Evolutionary conservation across 2,329 filamentous ascomycete species (phyloP).

Genomic region (Kalmusia sp.): DNA sequence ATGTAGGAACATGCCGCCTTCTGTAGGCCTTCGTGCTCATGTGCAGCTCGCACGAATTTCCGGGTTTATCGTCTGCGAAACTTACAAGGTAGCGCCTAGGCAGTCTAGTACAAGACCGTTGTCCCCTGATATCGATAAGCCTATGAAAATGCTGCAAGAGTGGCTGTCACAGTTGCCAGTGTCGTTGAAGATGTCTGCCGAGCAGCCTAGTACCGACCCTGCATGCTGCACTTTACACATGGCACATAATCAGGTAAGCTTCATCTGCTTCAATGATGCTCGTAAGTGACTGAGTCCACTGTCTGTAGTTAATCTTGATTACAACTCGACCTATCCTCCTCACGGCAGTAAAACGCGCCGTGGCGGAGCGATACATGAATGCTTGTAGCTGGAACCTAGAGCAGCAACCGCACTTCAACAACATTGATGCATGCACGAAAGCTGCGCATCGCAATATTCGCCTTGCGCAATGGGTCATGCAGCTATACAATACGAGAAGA

Average conservation of each 20-base stretch:
- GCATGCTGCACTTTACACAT: constrained; percentile 32
- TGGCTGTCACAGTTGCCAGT: constrained; percentile 28
- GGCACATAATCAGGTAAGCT: constrained; percentile 27
- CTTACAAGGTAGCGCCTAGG: constrained; percentile 29
- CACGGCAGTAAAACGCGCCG: constrained; percentile 28
- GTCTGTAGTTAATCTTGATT: constrained; percentile 26
- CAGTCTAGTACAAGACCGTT: constrained; percentile 12
- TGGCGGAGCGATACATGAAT: constrained; percentile 24
- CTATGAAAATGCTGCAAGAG: constrained; percentile 26
- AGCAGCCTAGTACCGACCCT: constrained; percentile 19
- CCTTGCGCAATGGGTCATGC: constrained; percentile 19
- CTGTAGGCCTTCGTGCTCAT: constrained; percentile 30
- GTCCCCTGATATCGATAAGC: constrained; percentile 21
- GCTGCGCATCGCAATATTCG: constrained; percentile 29
- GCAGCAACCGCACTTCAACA: constrained; percentile 15
- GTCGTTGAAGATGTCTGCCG: constrained; percentile 17
- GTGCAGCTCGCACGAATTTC: constrained; percentile 32
- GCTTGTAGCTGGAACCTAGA: constrained; percentile 18
- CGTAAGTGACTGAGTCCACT: too few relatives aligned
- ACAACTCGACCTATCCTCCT: constrained; percentile 34
- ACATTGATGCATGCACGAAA: constrained; percentile 23
- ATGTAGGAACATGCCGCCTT: constrained; percentile 27
- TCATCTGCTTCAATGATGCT: background rate
- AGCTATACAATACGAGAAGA: constrained; percentile 17
- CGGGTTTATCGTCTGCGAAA: constrained; percentile 34